Evolutionary conservation across 139 green algal genomes (phyloP).

Genomic region (Volvox africanus): DNA sequence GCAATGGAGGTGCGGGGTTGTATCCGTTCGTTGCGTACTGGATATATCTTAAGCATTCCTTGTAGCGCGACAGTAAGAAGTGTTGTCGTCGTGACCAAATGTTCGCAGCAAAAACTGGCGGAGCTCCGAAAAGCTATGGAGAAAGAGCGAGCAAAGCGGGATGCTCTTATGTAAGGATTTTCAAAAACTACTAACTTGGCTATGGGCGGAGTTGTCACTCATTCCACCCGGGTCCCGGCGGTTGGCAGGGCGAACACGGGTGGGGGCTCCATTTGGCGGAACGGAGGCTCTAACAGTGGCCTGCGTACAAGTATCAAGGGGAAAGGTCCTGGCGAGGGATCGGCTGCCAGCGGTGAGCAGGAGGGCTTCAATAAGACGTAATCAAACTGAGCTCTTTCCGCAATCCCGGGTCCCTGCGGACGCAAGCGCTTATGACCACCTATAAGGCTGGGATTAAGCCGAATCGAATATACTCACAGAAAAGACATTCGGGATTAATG

Average conservation of each 20-base stretch:
- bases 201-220: neutral
- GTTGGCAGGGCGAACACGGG: constrained; percentile 12
- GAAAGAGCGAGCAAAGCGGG: constrained; percentile 51
- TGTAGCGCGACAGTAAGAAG: too few relatives aligned
- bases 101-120: constrained; percentile 51
- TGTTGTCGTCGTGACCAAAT: too few relatives aligned
- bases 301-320: constrained; percentile 29
- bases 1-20: constrained; percentile 53
- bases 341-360: neutral
- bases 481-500: too few relatives aligned
- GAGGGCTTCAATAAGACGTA: too few relatives aligned
- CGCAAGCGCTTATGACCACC: too few relatives aligned
- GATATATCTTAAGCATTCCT: too few relatives aligned
- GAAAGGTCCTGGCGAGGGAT: constrained; percentile 5
- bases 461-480: too few relatives aligned
- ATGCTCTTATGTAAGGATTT: constrained; percentile 48
- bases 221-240: neutral
- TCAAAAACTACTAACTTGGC: neutral
- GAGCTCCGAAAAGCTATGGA: constrained; percentile 62
- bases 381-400: too few relatives aligned
- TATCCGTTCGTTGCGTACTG: too few relatives aligned
- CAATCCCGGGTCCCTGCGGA: too few relatives aligned
- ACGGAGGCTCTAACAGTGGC: constrained; percentile 1
- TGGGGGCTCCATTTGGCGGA: constrained; percentile 48
- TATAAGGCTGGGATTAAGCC: too few relatives aligned